Base-by-base conservation (phyloP, 257 asterid species). In the Capsicum rhomboideum region DNA sequence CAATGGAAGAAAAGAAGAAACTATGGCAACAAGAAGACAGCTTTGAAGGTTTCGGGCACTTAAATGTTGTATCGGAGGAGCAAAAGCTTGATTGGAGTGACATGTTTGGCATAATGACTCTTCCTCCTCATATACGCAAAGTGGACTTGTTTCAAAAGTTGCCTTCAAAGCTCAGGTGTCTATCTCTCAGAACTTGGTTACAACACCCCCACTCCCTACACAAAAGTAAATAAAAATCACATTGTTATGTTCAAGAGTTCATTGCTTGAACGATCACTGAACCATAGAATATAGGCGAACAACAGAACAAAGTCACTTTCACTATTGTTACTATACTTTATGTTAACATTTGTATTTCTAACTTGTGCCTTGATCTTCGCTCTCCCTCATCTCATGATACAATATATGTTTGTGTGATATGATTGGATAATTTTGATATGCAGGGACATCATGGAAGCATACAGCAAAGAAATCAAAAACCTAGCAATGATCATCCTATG, bases 31-130 rank as follows among this genome's bases (percentile, higher is more conserved):
- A 40, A 7, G 44, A 40, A 40, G 44, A 40, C 44, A 40, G 44
- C 44, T 40, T 40, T 40, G 44, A 40, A 40, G 44, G 44, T 40
- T 40, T 40, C 8, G 44, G 44, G 7, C 44, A 40, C 8, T 5
- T 6, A 40, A 4, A 4, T 6, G 44, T 40, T 40, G 44, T 40
- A 40, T 40, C 44, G 44, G 44, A 40, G 44, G 44, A 40, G 44
- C 44, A 40, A 7, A 40, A 90, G 87, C 93, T 91, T 42, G 94
- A 91, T 61, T 91, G 94, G 93, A 84, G 89, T 10, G 94, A 91
- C 86, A 90, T 90, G 89, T 91, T 91, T 85, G 89, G 81, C 87
- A 71, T 90, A n/a, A 83, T 87, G 58, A 90, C 93, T 42, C 87
- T 87, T 1, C 93, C 93, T 0, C 37, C 8, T 40, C 44, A 40